Conservation (phyloP, 148 eudicot species). For the Agrostemma githago region DNA sequence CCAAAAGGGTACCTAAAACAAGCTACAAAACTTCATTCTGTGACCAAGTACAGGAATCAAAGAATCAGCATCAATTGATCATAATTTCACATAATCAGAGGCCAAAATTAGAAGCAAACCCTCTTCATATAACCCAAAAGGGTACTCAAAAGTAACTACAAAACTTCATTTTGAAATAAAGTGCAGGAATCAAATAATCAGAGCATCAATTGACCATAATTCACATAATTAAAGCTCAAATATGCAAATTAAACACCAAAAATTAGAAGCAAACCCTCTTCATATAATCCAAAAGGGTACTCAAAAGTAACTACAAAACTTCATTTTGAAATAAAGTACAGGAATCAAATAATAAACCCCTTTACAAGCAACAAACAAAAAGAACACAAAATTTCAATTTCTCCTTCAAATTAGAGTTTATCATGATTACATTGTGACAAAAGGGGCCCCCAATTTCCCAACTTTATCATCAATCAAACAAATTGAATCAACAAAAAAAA, state of each 20-base stretch:
- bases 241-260: too few relatives aligned
- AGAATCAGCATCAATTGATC: background rate
- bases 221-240: too few relatives aligned
- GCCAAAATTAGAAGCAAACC: conserved; percentile 20
- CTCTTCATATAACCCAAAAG: conserved; percentile 13
- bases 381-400: conserved; percentile 8
- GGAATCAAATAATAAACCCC: conserved; percentile 49
- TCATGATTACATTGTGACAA: conserved; percentile 38
- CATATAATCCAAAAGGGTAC: too few relatives aligned
- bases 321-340: conserved; percentile 19
- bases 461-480: conserved; percentile 17
- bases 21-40: conserved; percentile 4
- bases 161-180: conserved; percentile 4
- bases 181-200: background rate
- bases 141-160: conserved; percentile 14
- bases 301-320: background rate
- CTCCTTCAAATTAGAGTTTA: conserved; percentile 26
- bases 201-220: too few relatives aligned
- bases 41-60: background rate
- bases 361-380: conserved; percentile 47
- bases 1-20: conserved; percentile 17
- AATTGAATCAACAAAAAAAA: background rate
- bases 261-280: too few relatives aligned
- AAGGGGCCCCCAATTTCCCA: conserved; percentile 22
- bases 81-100: conserved; percentile 21